A percentile compares a stretch with the other conserved stretches of the same genome.
Conservation (phyloP, 148 eudicot species). For the Rhododendron molle region DNA sequence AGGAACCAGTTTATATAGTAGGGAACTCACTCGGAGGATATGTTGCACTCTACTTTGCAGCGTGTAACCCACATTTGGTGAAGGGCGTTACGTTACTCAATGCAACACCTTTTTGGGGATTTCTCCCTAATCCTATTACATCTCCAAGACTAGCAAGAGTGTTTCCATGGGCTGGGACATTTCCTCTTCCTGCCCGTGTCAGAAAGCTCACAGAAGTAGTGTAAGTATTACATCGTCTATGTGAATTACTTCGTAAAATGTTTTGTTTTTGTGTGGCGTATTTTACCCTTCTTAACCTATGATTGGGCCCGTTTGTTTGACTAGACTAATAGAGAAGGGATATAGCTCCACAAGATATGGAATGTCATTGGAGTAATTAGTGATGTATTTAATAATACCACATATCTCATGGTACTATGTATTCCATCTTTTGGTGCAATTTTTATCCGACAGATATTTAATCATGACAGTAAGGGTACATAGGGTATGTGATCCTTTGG, state of each 20-base stretch:
- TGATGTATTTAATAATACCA: background rate
- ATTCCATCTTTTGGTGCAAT: background rate
- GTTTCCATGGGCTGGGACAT: constrained; percentile 89
- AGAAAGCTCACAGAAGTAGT: constrained; percentile 56
- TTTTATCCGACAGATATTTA: background rate
- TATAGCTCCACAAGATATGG: background rate
- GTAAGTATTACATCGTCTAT: constrained; percentile 42
- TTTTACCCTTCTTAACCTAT: background rate
- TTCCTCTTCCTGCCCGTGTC: constrained; percentile 78
- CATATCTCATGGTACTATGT: background rate
- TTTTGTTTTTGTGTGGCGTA: background rate
- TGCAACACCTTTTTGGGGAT: constrained; percentile 98
- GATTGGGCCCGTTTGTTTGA: background rate
- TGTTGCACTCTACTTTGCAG: constrained; percentile 87
- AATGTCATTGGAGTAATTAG: background rate
- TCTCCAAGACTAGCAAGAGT: constrained; percentile 68
- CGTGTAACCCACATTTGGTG: constrained; percentile 66
- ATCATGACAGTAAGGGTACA: background rate
- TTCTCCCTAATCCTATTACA: constrained; percentile 77
- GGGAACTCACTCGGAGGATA: constrained; percentile 98
- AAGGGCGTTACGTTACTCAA: constrained; percentile 89
- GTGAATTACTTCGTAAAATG: background rate
- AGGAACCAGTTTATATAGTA: constrained; percentile 85
- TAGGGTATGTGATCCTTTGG: background rate
- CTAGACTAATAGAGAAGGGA: background rate